phyloP scores from a whole-genome alignment of 495 filamentous ascomycete species.

The Neurospora sp. region DNA sequence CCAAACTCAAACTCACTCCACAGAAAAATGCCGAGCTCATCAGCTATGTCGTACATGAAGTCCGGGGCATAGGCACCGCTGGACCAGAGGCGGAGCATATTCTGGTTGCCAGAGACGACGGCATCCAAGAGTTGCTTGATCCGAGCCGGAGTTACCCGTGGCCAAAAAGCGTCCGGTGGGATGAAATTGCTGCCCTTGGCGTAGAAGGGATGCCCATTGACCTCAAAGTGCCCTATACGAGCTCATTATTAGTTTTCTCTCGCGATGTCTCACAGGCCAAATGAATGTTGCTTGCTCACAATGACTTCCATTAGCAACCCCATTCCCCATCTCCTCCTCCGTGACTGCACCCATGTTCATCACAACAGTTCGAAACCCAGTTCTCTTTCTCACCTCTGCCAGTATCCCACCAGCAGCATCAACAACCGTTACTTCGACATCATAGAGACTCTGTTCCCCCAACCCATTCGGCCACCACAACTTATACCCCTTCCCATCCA shows the following conservation, averaged over 20 bases:
- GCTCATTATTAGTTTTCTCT: neutral
- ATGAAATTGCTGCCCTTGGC: slow-evolving; percentile 60
- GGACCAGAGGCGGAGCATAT: slow-evolving; percentile 62
- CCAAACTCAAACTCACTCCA: slow-evolving; percentile 64
- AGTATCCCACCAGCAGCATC: slow-evolving; percentile 25
- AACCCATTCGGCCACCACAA: slow-evolving; percentile 57
- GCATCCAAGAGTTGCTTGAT: slow-evolving; percentile 48
- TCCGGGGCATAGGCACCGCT: slow-evolving; percentile 55
- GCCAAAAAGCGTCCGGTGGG: slow-evolving; percentile 58
- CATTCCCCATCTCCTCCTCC: slow-evolving; percentile 42
- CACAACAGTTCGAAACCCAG: slow-evolving; percentile 59
- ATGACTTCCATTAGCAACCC: slow-evolving; percentile 50
- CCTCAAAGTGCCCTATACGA: slow-evolving; percentile 46
- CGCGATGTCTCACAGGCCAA: neutral
- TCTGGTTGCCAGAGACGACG: slow-evolving; percentile 50
- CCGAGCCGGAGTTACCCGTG: slow-evolving; percentile 44
- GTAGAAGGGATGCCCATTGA: slow-evolving; percentile 60
- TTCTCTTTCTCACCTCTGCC: slow-evolving; percentile 43
- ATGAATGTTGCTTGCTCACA: slow-evolving; percentile 24
- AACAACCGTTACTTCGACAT: slow-evolving; percentile 41
- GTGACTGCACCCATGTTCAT: slow-evolving; percentile 52
- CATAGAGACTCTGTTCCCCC: slow-evolving; percentile 51
- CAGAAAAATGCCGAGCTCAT: slow-evolving; percentile 53
- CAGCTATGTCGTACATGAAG: slow-evolving; percentile 59
- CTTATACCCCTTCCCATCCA: slow-evolving; percentile 37